Evolutionary conservation across 306 rosid genomes (phyloP).

Genomic region (Oxytropis ochrocephala): DNA sequence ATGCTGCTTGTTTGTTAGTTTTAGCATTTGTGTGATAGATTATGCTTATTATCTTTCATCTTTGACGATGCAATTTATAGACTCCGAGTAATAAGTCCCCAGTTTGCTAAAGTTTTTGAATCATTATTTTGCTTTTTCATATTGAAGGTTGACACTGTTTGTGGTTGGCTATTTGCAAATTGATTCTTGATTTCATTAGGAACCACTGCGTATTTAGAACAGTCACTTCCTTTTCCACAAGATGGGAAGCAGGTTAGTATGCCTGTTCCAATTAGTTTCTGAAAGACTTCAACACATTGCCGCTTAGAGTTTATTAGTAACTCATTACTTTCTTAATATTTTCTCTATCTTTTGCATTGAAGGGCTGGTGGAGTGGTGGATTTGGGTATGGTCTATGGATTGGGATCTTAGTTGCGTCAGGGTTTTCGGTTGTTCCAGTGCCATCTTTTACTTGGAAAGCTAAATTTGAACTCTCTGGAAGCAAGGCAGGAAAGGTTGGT

Average conservation of each 20-base stretch:
- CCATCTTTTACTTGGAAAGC: too few species aligned
- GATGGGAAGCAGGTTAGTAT: constrained; percentile 85
- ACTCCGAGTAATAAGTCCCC: neutral
- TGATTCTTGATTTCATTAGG: constrained; percentile 46
- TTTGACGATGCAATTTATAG: neutral
- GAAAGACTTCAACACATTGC: too few species aligned
- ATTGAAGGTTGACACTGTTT: constrained; percentile 25
- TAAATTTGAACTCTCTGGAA: constrained; percentile 58
- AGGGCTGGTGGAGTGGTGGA: constrained; percentile 99
- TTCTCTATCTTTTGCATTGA: constrained; percentile 19
- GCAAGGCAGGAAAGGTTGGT: constrained; percentile 52
- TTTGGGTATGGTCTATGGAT: constrained; percentile 96
- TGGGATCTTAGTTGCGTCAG: constrained; percentile 76
- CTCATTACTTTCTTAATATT: too few species aligned
- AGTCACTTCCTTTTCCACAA: constrained; percentile 68
- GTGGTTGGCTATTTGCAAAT: constrained; percentile 29
- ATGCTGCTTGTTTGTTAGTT: too few species aligned
- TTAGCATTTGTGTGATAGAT: neutral
- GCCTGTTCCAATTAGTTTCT: neutral
- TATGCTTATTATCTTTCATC: neutral
- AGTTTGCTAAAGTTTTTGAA: neutral
- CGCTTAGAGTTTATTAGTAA: too few species aligned
- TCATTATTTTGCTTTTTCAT: constrained; percentile 7
- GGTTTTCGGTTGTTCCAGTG: constrained; percentile 85
- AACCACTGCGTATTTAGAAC: constrained; percentile 75